A percentile compares a stretch with the other conserved stretches of the same genome.
phyloP scores from a whole-genome alignment of 495 filamentous ascomycete species.

The Rusavskia elegans region DNA sequence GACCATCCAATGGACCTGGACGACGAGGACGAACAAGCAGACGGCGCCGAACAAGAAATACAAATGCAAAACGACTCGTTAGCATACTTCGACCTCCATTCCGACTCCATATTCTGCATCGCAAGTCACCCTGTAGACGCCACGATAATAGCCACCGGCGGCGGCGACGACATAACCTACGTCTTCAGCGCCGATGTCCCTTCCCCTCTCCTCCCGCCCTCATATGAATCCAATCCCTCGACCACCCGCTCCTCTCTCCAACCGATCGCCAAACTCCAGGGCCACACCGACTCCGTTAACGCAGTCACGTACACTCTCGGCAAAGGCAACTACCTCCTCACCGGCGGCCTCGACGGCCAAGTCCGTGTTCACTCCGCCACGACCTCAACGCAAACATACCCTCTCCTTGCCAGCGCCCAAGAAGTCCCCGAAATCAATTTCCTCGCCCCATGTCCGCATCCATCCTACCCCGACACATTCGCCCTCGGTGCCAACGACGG shows the following conservation, averaged over 20 bases:
- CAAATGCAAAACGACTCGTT: slow-evolving; percentile 73
- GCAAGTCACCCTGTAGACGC: slow-evolving; percentile 75
- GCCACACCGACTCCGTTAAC: slow-evolving; percentile 84
- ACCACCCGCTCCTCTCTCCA: slow-evolving; percentile 41
- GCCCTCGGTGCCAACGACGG: slow-evolving; percentile 89
- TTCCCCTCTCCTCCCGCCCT: slow-evolving; percentile 49
- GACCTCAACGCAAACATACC: slow-evolving; percentile 19
- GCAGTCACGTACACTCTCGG: slow-evolving; percentile 71
- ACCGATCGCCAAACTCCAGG: slow-evolving; percentile 53
- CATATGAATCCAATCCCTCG: slow-evolving; percentile 51
- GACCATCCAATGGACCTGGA: slow-evolving; percentile 62
- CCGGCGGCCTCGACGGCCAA: slow-evolving; percentile 72
- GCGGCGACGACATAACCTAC: slow-evolving; percentile 69
- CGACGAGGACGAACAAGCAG: slow-evolving; percentile 29
- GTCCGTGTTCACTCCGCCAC: slow-evolving; percentile 34
- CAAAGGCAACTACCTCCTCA: slow-evolving; percentile 66
- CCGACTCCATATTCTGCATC: slow-evolving; percentile 81
- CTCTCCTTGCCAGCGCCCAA: slow-evolving; percentile 50
- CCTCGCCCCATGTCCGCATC: slow-evolving; percentile 59
- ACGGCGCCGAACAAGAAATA: slow-evolving; percentile 53
- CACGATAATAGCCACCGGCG: slow-evolving; percentile 71
- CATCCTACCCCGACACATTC: slow-evolving; percentile 58
- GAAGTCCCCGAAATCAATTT: slow-evolving; percentile 96
- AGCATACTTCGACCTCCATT: slow-evolving; percentile 81
- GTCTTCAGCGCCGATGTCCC: slow-evolving; percentile 52